A percentile compares a stretch with the other conserved stretches of the same genome.
Conservation (phyloP, 768 basidiomycete genomes). For the Lentinus tigrinus region DNA sequence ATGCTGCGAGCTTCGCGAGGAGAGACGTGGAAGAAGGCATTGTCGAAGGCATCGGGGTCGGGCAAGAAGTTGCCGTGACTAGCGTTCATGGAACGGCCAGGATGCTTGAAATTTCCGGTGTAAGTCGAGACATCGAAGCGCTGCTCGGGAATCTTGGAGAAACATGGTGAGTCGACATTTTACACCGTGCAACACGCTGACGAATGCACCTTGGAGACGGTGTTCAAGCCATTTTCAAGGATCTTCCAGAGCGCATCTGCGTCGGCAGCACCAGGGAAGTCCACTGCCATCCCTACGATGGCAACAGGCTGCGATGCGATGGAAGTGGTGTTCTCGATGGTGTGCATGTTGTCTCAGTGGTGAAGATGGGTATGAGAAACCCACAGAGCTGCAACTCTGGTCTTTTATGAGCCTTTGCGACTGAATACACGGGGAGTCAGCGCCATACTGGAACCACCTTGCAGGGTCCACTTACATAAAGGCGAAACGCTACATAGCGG, state of each 20-base stretch:
- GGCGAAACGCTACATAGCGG: too few species aligned
- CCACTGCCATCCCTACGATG: constrained; percentile 70
- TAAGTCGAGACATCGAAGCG: constrained; percentile 53
- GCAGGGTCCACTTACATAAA: too few species aligned
- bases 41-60: constrained; percentile 59
- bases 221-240: constrained; percentile 55
- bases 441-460: too few species aligned
- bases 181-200: neutral
- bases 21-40: constrained; percentile 69
- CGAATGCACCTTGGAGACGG: constrained; percentile 49
- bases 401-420: too few species aligned
- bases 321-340: too few species aligned
- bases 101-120: constrained; percentile 22
- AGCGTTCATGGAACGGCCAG: constrained; percentile 47
- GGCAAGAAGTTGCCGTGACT: constrained; percentile 65
- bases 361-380: too few species aligned
- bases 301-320: constrained; percentile 49
- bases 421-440: too few species aligned
- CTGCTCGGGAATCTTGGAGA: constrained; percentile 54
- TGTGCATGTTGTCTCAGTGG: too few species aligned
- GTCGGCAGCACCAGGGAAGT: constrained; percentile 50
- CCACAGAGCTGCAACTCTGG: too few species aligned
- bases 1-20: constrained; percentile 74
- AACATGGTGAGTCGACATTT: neutral
- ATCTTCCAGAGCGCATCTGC: constrained; percentile 55